phyloP scores from a whole-genome alignment of 2,329 filamentous ascomycete species.

The Trichoderma oligosporum region DNA sequence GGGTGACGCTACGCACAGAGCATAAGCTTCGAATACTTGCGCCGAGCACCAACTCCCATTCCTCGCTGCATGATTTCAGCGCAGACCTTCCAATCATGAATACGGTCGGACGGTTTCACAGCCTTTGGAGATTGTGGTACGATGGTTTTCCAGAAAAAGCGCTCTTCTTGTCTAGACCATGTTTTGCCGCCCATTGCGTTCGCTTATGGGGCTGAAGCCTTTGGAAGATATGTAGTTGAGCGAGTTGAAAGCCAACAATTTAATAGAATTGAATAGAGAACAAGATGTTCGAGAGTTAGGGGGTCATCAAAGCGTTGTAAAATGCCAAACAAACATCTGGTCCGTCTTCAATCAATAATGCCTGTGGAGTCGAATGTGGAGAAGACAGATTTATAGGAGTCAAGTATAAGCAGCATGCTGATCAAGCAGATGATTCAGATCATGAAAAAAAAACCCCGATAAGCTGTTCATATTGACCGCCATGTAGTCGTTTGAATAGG shows the following conservation, averaged over 20 bases:
- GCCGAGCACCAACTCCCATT: conserved; percentile 36
- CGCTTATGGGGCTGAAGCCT: no score
- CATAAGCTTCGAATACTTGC: conserved; percentile 39
- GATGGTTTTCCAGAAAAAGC: conserved; percentile 44
- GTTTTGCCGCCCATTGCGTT: conserved; percentile 47
- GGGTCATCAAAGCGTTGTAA: not conserved
- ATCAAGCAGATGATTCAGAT: not conserved
- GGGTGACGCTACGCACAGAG: conserved; percentile 35
- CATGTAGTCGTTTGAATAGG: not conserved
- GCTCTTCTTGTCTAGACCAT: conserved; percentile 49
- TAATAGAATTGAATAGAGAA: not conserved
- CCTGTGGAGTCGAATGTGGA: not conserved
- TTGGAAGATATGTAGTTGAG: not conserved
- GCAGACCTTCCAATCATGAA: conserved; percentile 37
- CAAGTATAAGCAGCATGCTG: not conserved
- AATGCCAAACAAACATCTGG: not conserved
- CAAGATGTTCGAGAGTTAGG: not conserved
- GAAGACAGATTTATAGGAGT: not conserved
- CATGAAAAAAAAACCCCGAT: not conserved
- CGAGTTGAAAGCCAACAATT: not conserved
- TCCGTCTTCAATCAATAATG: not conserved
- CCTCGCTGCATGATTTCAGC: conserved; percentile 37
- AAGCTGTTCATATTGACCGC: not conserved
- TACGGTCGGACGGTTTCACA: conserved; percentile 22
- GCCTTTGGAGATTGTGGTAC: conserved; percentile 38